A percentile compares a stretch with the other conserved stretches of the same genome.
phyloP scores from a whole-genome alignment of 495 filamentous ascomycete species.

The Podospora bellae-mahoneyi region DNA sequence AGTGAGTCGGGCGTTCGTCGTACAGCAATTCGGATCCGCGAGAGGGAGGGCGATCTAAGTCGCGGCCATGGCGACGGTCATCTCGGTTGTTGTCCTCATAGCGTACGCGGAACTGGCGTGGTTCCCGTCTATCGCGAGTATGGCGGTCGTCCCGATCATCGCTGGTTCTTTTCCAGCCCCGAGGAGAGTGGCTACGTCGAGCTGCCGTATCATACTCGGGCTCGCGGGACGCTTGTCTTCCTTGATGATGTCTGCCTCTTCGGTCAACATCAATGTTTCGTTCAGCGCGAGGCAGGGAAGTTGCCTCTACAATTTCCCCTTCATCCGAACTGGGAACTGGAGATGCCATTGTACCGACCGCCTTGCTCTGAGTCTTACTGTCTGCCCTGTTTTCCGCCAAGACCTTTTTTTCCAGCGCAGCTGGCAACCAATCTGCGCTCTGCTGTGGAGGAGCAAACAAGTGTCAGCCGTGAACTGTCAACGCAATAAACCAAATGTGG shows the following conservation, averaged over 20 bases:
- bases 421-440: neutral
- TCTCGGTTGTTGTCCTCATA: constrained; percentile 54
- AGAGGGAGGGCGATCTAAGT: constrained; percentile 60
- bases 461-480: constrained; percentile 17
- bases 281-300: constrained; percentile 51
- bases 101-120: constrained; percentile 58
- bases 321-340: constrained; percentile 62
- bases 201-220: constrained; percentile 70
- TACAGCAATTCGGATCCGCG: constrained; percentile 43
- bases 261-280: constrained; percentile 61
- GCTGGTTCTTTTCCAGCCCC: constrained; percentile 65
- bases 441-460: constrained; percentile 11
- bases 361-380: constrained; percentile 7
- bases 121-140: constrained; percentile 42
- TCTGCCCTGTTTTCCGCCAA: neutral
- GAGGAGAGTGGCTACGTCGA: constrained; percentile 42
- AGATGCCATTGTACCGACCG: constrained; percentile 42
- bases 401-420: neutral
- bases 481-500: constrained; percentile 5
- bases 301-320: constrained; percentile 83
- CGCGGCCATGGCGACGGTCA: constrained; percentile 49
- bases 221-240: constrained; percentile 65
- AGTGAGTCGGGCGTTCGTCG: constrained; percentile 51
- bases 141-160: constrained; percentile 61
- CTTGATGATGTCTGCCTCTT: constrained; percentile 64